A percentile compares a stretch with the other conserved stretches of the same genome.
These are phyloP conservation scores for Fusarium nygamai DNA, from an alignment of 2,329 filamentous ascomycete genomes.

Conservation along the genomic window DNA sequence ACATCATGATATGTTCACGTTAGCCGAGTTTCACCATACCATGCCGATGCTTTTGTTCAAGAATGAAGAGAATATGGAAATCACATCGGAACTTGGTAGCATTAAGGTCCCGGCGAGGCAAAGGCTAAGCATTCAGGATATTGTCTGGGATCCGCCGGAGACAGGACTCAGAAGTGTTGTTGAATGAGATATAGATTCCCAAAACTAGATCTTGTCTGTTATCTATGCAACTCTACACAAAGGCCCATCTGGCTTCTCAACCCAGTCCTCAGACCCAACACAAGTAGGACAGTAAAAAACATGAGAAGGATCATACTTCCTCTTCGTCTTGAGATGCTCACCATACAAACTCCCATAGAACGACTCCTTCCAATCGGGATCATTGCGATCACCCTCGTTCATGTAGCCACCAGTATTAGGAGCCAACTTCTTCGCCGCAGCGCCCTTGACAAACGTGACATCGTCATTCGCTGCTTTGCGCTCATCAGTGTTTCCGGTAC, in stretches of 20 bases:
- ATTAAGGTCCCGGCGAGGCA: neutral
- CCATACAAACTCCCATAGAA: slow-evolving; percentile 20
- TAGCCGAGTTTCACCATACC: fast-evolving
- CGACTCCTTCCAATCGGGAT: slow-evolving; percentile 12
- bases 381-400: slow-evolving; percentile 28
- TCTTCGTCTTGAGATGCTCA: slow-evolving; percentile 7
- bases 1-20: fast-evolving
- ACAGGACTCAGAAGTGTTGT: neutral
- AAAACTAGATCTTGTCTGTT: neutral
- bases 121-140: neutral
- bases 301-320: slow-evolving; percentile 25
- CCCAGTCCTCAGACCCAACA: slow-evolving; percentile 20
- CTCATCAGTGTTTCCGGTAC: neutral
- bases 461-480: slow-evolving; percentile 10
- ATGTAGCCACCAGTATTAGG: slow-evolving; percentile 21
- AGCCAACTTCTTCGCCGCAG: slow-evolving; percentile 21
- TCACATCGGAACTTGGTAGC: neutral
- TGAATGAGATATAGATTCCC: neutral
- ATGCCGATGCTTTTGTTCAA: neutral
- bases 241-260: slow-evolving; percentile 13
- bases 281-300: slow-evolving; percentile 31
- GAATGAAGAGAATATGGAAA: neutral
- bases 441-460: slow-evolving; percentile 17
- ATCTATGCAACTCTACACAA: neutral
- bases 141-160: slow-evolving; percentile 14